Conservation (phyloP, 805 yeast genomes). For the Metschnikowia sp. region DNA sequence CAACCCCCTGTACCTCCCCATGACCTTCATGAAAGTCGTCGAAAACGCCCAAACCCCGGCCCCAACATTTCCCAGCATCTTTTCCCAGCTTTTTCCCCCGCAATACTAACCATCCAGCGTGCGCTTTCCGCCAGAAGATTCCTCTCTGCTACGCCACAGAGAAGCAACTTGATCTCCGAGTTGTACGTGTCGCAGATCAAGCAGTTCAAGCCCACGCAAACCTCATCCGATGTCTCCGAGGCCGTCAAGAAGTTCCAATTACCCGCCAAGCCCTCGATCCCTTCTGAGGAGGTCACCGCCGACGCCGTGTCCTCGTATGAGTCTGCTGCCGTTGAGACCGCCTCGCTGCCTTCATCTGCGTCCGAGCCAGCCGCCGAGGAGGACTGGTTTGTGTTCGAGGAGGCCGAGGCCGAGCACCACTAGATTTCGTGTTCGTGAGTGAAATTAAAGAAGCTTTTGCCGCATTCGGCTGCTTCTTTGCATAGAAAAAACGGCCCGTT, state of each 20-base stretch:
- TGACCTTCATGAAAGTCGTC: not conserved
- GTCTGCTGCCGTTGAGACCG: slow-evolving; percentile 69
- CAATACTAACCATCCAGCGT: slow-evolving; percentile 20
- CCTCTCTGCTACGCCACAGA: slow-evolving; percentile 41
- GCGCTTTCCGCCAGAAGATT: slow-evolving; percentile 37
- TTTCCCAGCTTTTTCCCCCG: not conserved
- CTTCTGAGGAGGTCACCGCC: slow-evolving; percentile 66
- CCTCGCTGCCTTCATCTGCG: slow-evolving; percentile 24
- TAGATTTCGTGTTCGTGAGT: not conserved
- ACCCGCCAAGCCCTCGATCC: slow-evolving; percentile 76
- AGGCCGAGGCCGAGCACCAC: slow-evolving; percentile 60
- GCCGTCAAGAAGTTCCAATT: slow-evolving; percentile 79
- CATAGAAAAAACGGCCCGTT: slow-evolving; percentile 1
- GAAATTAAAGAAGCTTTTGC: not conserved
- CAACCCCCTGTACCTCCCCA: too few relatives aligned
- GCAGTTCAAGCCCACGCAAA: slow-evolving; percentile 80
- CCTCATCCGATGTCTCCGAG: slow-evolving; percentile 71
- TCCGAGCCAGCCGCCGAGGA: slow-evolving; percentile 52
- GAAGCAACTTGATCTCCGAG: slow-evolving; percentile 69
- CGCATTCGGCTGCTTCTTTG: not conserved
- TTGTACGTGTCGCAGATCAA: slow-evolving; percentile 84
- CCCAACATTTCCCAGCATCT: not conserved
- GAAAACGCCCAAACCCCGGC: not conserved
- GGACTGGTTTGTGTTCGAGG: slow-evolving; percentile 82
- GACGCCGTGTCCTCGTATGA: slow-evolving; percentile 70